phyloP scores from a whole-genome alignment of 2,329 filamentous ascomycete genomes.

The Periconia sp. region DNA sequence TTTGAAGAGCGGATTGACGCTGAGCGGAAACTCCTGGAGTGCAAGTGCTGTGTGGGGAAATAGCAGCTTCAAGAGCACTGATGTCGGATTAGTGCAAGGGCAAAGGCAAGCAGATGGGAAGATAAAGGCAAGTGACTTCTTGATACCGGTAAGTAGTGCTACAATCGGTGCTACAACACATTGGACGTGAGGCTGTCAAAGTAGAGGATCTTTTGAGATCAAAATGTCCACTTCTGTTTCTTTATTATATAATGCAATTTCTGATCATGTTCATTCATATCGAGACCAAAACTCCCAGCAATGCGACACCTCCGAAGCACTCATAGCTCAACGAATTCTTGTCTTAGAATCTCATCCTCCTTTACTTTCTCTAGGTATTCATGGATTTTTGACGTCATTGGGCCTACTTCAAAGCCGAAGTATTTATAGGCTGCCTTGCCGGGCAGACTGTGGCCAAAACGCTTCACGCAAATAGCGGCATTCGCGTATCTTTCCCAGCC shows the following conservation, averaged over 20 bases:
- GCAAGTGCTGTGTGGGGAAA: slow-evolving; percentile 46
- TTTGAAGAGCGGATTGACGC: slow-evolving; percentile 21
- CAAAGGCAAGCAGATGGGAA: slow-evolving; percentile 47
- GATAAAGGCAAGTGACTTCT: slow-evolving; percentile 51
- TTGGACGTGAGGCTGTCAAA: slow-evolving; percentile 8
- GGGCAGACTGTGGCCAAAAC: slow-evolving; percentile 63
- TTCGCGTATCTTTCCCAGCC: slow-evolving; percentile 68
- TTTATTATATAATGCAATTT: background rate
- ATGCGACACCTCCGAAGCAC: background rate
- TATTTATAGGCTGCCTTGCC: slow-evolving; percentile 61
- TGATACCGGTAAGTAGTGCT: slow-evolving; percentile 46
- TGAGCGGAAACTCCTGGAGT: slow-evolving; percentile 54
- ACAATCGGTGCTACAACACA: slow-evolving; percentile 50
- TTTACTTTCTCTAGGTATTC: slow-evolving; percentile 44
- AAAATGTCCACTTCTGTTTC: background rate
- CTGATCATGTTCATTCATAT: no score
- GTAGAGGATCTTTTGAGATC: background rate
- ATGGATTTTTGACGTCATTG: slow-evolving; percentile 50
- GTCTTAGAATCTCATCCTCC: slow-evolving; percentile 40
- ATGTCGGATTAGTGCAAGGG: slow-evolving; percentile 44
- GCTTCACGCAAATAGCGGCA: slow-evolving; percentile 60
- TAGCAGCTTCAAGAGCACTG: slow-evolving; percentile 47
- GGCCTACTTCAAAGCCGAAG: slow-evolving; percentile 60
- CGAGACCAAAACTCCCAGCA: slow-evolving; percentile 4
- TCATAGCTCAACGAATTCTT: slow-evolving; percentile 42